Conservation (phyloP, 345 rosid species). For the Eucalyptus urophylla region DNA sequence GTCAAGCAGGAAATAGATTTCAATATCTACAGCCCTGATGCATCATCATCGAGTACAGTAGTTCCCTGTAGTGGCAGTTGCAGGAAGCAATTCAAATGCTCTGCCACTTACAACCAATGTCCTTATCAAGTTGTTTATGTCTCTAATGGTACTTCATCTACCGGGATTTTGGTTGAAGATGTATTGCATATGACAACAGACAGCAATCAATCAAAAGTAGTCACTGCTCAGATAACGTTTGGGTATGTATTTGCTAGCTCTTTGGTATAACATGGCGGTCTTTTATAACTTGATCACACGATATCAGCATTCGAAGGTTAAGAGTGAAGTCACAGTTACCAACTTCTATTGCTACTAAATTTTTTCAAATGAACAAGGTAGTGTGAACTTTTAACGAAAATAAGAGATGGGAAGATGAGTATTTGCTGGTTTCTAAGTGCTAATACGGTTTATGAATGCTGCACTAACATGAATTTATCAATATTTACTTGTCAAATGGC, state of each 20-base stretch:
- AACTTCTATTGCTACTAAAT: not conserved
- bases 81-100: slow-evolving; percentile 15
- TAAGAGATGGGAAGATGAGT: not conserved
- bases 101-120: slow-evolving; percentile 32
- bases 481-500: not conserved
- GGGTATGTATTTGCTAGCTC: slow-evolving; percentile 33
- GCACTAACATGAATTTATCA: not conserved
- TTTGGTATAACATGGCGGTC: not conserved
- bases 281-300: not conserved
- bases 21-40: slow-evolving; percentile 56
- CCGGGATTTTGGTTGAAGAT: slow-evolving; percentile 61
- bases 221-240: slow-evolving; percentile 37
- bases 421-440: not conserved
- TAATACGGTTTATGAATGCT: not conserved
- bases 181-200: slow-evolving; percentile 46
- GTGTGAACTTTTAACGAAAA: not conserved
- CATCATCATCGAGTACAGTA: slow-evolving; percentile 42
- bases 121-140: slow-evolving; percentile 58
- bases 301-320: not conserved
- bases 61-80: slow-evolving; percentile 49
- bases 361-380: not conserved
- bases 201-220: slow-evolving; percentile 13
- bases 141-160: slow-evolving; percentile 57
- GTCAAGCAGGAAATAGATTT: slow-evolving; percentile 27
- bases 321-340: not conserved